These are phyloP conservation scores for Blastocystis sp. DNA, from an alignment of 352 stramenopile genomes.

Conservation along the genomic window DNA sequence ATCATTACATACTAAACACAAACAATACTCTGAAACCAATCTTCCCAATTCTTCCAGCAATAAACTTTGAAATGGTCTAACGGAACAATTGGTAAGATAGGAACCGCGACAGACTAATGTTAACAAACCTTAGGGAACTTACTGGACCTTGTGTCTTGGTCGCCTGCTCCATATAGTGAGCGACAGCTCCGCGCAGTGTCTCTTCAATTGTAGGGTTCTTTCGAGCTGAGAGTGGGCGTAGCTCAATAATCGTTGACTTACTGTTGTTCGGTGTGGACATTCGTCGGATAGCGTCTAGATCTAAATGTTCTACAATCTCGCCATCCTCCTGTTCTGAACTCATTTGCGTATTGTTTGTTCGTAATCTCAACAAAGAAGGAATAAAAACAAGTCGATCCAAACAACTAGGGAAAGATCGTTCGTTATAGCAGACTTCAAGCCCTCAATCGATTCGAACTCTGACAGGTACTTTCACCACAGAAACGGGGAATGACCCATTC, in stretches of 20 bases:
- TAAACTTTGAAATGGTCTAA: neutral
- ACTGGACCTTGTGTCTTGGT: neutral
- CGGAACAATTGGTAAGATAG: neutral
- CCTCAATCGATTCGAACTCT: neutral
- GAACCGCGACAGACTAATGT: neutral
- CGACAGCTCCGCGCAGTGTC: neutral
- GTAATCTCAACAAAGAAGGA: neutral
- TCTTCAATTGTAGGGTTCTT: neutral
- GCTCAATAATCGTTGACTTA: neutral
- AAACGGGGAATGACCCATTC: neutral
- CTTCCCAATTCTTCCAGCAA: neutral
- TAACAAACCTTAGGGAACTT: neutral
- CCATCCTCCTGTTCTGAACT: constrained; percentile 52
- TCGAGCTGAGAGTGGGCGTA: neutral
- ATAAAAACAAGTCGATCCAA: neutral
- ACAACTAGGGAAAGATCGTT: neutral
- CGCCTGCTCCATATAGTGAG: neutral
- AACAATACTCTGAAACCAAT: neutral
- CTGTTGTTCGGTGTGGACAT: neutral
- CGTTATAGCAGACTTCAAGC: neutral
- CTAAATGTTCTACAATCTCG: neutral
- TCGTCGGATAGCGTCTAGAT: neutral
- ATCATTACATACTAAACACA: neutral
- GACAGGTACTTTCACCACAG: neutral
- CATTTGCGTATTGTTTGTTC: neutral